Evolutionary conservation across 495 filamentous ascomycete genomes (phyloP).

Genomic region (Aspergillus sclerotioniger): DNA sequence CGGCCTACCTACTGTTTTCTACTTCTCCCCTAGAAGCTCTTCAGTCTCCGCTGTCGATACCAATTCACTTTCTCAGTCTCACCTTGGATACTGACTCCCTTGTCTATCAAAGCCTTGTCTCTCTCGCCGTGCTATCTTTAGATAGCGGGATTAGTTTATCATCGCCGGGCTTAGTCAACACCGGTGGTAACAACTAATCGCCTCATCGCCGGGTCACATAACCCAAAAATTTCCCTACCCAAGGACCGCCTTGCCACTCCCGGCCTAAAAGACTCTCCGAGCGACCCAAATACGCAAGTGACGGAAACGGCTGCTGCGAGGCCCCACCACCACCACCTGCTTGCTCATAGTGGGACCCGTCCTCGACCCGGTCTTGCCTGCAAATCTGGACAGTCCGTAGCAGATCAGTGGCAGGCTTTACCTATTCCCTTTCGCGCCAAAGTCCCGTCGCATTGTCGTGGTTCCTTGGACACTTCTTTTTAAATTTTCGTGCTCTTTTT

Average conservation of each 20-base stretch:
- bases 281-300: constrained; percentile 12
- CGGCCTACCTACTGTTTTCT: neutral
- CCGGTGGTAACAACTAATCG: constrained; percentile 7
- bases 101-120: neutral
- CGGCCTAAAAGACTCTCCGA: constrained; percentile 13
- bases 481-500: constrained; percentile 12
- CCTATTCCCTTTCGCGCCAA: constrained; percentile 10
- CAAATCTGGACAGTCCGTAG: constrained; percentile 18
- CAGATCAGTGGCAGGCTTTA: constrained; percentile 20
- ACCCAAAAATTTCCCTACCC: constrained; percentile 2
- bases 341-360: constrained; percentile 21
- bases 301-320: constrained; percentile 27
- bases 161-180: constrained; percentile 20
- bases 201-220: constrained; percentile 21
- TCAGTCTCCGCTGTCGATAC: no score
- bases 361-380: constrained; percentile 15
- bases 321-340: constrained; percentile 14
- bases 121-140: neutral
- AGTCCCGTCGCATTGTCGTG: constrained; percentile 14
- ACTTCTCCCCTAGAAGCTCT: no score
- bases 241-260: constrained; percentile 9
- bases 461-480: constrained; percentile 8
- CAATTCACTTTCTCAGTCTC: no score
- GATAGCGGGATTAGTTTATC: neutral
- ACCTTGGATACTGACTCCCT: no score